A percentile compares a stretch with the other conserved stretches of the same genome.
These are phyloP conservation scores for Paraurostyla sp. DNA, from an alignment of 73 alveolate species.

Conservation along the genomic window DNA sequence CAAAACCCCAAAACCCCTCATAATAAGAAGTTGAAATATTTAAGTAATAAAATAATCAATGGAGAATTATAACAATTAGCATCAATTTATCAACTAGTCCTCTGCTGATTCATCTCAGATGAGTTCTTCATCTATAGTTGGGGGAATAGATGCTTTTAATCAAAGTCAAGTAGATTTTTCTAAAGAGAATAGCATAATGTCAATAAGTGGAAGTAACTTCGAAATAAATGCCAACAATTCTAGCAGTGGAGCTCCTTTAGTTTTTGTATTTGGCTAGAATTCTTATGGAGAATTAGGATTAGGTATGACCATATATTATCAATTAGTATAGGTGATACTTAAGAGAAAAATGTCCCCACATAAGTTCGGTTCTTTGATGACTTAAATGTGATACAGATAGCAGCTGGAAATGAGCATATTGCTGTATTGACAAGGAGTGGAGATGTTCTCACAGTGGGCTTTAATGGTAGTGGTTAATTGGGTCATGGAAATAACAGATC, in stretches of 20 bases:
- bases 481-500: constrained; percentile 78
- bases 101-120: not conserved
- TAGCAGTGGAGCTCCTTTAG: constrained; percentile 14
- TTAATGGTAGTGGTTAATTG: constrained; percentile 84
- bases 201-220: constrained; percentile 12
- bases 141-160: not conserved
- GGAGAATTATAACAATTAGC: constrained; percentile 31
- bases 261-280: constrained; percentile 72
- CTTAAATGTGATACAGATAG: constrained; percentile 58
- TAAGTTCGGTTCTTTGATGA: constrained; percentile 60
- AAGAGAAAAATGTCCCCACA: constrained; percentile 66
- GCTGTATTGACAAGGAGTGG: constrained; percentile 77
- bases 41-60: no score
- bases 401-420: constrained; percentile 85
- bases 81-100: not conserved
- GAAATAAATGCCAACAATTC: not conserved
- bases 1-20: no score
- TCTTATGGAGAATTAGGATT: constrained; percentile 79
- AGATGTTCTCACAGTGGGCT: constrained; percentile 81
- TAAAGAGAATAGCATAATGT: not conserved
- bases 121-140: not conserved
- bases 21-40: no score
- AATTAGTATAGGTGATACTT: constrained; percentile 50
- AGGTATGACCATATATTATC: not conserved
- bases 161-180: constrained; percentile 3